phyloP scores from a whole-genome alignment of 176 grass and related monocot genomes.

The Secale cereale region DNA sequence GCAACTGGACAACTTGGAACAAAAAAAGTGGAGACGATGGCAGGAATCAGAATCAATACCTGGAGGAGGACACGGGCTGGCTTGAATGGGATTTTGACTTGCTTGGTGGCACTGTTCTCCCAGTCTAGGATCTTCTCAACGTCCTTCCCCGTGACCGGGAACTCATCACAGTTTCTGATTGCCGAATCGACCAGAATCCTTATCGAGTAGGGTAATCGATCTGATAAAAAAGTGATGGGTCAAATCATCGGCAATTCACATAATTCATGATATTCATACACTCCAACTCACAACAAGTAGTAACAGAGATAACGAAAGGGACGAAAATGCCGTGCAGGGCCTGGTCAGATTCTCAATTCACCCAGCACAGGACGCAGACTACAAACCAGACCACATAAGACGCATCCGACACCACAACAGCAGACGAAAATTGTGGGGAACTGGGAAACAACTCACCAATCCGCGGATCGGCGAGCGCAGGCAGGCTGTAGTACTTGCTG shows the following conservation, averaged over 20 bases:
- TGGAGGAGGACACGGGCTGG: too few species aligned
- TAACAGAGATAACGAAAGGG: not conserved
- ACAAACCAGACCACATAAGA: not conserved
- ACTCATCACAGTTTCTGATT: constrained; percentile 92
- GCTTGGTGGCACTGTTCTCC: constrained; percentile 82
- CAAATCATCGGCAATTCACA: not conserved
- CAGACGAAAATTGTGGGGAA: not conserved
- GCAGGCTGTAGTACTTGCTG: constrained; percentile 94
- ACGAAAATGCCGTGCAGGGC: not conserved
- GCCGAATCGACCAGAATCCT: constrained; percentile 92
- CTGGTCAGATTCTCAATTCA: constrained; percentile 1
- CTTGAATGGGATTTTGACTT: constrained; percentile 91
- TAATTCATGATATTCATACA: not conserved
- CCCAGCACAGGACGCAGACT: not conserved
- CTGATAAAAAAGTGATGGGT: constrained; percentile 21
- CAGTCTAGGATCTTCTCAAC: constrained; percentile 95
- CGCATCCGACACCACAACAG: not conserved
- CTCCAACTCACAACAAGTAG: not conserved
- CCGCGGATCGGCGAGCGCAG: too few species aligned
- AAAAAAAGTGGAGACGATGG: too few species aligned
- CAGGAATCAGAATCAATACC: too few species aligned
- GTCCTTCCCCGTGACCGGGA: constrained; percentile 85
- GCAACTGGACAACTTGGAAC: constrained; percentile 8
- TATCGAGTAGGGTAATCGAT: constrained; percentile 87
- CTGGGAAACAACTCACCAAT: too few species aligned